Base-by-base conservation (phyloP, 208 protist species). In the Eutreptiella sp. region DNA sequence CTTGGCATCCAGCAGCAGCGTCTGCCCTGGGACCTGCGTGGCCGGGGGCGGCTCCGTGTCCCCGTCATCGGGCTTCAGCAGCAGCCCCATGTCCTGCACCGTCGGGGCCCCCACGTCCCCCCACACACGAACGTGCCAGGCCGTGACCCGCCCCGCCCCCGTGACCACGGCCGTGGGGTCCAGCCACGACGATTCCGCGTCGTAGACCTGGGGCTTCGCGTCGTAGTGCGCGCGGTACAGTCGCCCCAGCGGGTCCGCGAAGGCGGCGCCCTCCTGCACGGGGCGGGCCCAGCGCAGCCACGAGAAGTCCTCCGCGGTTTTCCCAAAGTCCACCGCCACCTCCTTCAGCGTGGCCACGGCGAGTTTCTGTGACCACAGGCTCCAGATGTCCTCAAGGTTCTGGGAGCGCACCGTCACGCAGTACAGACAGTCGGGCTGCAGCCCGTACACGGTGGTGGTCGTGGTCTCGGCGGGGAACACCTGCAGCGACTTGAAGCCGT, bases 371-470 rank as follows among this genome's bases (percentile, higher is more conserved):
- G 83, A 90, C 32, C 81, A 79, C 62, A 76, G 66, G 0, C 83
- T 89, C 87, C 84, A 90, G 52, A 86, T 79, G 60, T 79, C 42
- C 45, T 82, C 82, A 52, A 76, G 73, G 61, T 76, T 87, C 29
- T 80, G 63, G 5, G 81, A 88, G 24, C 84, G 79, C 21, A 93
- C 75, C 21, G 70, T 81, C 4, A 89, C 68, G 38, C 66, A 74
- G 71, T 90, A 93, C 38, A 93, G 70, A 28, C 80, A 59, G 59
- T 93, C 80, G 34, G 82, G 79, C 47, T 72, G 38, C 23, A 93
- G 74, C 0, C 75, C 80, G 9, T 66, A 67, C 9, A 93, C 66
- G 34, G 70, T 48, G 23, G 64, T 59, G 11, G 68, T 77, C 64
- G 77, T 77, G 34, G 73, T 46, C 0, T 86, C 58, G 29, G 79